Percentiles rank a stretch among this genome's conserved stretches.
Evolutionary conservation across 352 stramenopile genomes (phyloP).

Genomic region (Globisporangium cylindrosporum): DNA sequence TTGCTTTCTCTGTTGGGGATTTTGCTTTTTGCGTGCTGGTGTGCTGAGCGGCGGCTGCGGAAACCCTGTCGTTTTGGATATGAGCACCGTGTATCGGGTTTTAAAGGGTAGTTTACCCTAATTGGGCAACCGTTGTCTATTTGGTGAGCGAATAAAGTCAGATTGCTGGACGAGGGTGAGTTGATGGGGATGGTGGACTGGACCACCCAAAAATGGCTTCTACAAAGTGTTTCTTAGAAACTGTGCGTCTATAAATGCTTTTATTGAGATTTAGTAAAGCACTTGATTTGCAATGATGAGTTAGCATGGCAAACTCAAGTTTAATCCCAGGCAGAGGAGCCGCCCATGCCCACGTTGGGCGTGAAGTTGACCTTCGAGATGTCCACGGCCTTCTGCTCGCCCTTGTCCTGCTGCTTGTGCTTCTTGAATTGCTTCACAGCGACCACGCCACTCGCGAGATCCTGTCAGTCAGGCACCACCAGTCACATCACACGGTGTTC

Average conservation of each 20-base stretch:
- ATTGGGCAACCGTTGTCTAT: neutral
- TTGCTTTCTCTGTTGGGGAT: conserved; percentile 7
- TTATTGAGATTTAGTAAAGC: neutral
- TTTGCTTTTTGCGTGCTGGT: conserved; percentile 13
- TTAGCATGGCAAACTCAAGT: neutral
- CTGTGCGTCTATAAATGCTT: neutral
- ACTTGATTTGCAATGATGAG: neutral
- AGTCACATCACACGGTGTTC: neutral
- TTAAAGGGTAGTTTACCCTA: neutral
- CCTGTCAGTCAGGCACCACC: conserved; percentile 20
- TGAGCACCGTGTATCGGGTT: conserved; percentile 9
- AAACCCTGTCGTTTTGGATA: neutral
- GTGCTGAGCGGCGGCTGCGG: neutral
- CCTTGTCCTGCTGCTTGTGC: conserved; percentile 36
- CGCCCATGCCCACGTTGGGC: conserved; percentile 61
- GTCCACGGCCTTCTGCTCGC: conserved; percentile 34
- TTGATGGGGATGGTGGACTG: neutral
- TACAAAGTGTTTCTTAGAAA: neutral
- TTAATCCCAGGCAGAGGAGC: conserved; percentile 67
- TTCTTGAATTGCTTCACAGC: conserved; percentile 82
- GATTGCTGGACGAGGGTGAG: neutral
- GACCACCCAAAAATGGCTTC: conserved; percentile 5
- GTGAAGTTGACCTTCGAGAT: conserved; percentile 62
- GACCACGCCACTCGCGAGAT: conserved; percentile 69
- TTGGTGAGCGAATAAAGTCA: neutral